A percentile compares a stretch with the other conserved stretches of the same genome.
These are phyloP conservation scores for Taphrina wiesneri DNA, from an alignment of 1,139 yeast species.

Conservation along the genomic window DNA sequence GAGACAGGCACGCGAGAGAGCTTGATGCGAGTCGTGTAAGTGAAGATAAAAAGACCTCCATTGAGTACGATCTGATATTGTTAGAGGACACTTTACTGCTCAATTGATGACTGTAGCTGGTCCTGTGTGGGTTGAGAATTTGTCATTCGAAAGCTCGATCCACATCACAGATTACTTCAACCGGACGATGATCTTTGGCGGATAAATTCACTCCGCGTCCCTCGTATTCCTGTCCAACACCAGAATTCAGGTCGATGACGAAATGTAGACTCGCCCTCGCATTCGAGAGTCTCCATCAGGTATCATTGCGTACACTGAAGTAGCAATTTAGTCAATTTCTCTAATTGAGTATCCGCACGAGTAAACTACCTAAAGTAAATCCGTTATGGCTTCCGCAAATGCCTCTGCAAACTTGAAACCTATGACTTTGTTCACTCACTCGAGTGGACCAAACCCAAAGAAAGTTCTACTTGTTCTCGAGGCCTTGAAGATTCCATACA, in stretches of 20 bases:
- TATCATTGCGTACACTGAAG: neutral
- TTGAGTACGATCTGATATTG: neutral
- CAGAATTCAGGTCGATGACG: neutral
- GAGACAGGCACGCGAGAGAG: neutral
- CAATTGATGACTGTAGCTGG: constrained; percentile 2
- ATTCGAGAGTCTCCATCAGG: neutral
- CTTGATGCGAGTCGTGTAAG: constrained; percentile 5
- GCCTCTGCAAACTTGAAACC: constrained; percentile 14
- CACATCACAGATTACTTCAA: constrained; percentile 7
- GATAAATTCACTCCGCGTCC: neutral
- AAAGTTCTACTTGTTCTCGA: constrained; percentile 88
- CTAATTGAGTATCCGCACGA: neutral
- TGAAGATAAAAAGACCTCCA: too few species aligned
- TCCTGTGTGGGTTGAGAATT: neutral
- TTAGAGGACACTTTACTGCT: neutral
- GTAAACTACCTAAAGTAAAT: neutral
- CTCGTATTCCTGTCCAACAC: neutral
- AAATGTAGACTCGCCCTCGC: neutral
- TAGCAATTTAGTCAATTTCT: neutral
- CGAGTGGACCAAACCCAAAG: constrained; percentile 49
- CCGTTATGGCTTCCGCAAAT: constrained; percentile 10
- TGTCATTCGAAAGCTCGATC: constrained; percentile 8
- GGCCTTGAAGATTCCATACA: constrained; percentile 74
- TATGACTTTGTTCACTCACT: constrained; percentile 38
- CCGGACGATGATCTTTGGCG: neutral